Evolutionary conservation across 2,329 filamentous ascomycete genomes (phyloP).

Genomic region (Penicillium sumatraense): DNA sequence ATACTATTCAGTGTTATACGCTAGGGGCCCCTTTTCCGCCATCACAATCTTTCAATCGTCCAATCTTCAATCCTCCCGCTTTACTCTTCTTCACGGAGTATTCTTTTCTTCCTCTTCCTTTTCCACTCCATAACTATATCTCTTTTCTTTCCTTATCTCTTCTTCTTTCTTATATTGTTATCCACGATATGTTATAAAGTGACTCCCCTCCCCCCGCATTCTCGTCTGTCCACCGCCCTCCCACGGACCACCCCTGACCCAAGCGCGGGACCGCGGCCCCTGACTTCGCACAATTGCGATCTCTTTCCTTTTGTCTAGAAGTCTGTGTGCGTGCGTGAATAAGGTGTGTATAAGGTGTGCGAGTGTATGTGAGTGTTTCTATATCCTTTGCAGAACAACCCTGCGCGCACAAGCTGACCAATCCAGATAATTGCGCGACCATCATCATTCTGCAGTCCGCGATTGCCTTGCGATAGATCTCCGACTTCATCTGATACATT

Average conservation of each 20-base stretch:
- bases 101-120: neutral
- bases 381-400: neutral
- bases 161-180: neutral
- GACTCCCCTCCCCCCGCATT: constrained; percentile 8
- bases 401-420: neutral
- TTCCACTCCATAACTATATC: too few species aligned
- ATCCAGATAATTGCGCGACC: too few species aligned
- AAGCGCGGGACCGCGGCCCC: constrained; percentile 18
- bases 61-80: too few species aligned
- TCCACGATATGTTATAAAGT: too few species aligned
- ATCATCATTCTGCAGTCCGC: neutral
- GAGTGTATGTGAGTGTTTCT: too few species aligned
- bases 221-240: constrained; percentile 5
- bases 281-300: constrained; percentile 8
- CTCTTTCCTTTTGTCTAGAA: neutral
- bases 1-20: too few species aligned
- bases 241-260: constrained; percentile 25
- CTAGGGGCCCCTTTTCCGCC: too few species aligned
- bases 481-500: constrained; percentile 10
- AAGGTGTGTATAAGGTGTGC: too few species aligned
- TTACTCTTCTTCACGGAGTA: neutral
- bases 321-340: too few species aligned
- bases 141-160: neutral
- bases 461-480: constrained; percentile 16
- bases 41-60: too few species aligned